phyloP scores from a whole-genome alignment of 495 filamentous ascomycete genomes.

The Sphaerosporella brunnea region DNA sequence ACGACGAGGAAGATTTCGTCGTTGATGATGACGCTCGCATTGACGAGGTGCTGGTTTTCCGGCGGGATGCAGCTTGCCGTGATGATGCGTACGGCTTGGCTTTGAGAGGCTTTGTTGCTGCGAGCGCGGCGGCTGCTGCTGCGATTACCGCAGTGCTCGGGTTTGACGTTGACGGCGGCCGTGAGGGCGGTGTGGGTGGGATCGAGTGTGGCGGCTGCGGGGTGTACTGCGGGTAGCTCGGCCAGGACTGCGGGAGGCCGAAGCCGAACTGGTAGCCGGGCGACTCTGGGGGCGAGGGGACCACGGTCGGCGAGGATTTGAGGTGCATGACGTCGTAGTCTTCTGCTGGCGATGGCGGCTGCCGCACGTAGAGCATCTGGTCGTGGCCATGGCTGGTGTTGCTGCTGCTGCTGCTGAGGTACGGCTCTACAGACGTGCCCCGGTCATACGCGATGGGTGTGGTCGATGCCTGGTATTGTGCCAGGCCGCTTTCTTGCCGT shows the following conservation, averaged over 20 bases:
- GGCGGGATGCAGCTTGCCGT: slow-evolving; percentile 13
- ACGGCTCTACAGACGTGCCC: background rate
- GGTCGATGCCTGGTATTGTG: background rate
- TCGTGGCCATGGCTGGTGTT: background rate
- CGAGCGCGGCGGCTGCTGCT: slow-evolving; percentile 16
- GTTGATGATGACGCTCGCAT: slow-evolving; percentile 17
- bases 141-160: slow-evolving; percentile 7
- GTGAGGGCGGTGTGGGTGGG: slow-evolving; percentile 16
- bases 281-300: slow-evolving; percentile 23
- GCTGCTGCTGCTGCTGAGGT: background rate
- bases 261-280: slow-evolving; percentile 17
- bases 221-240: slow-evolving; percentile 1
- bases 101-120: slow-evolving; percentile 13
- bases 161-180: slow-evolving; percentile 5
- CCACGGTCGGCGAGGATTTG: background rate
- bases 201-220: slow-evolving; percentile 11
- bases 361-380: background rate
- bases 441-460: background rate
- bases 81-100: slow-evolving; percentile 10
- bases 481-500: background rate
- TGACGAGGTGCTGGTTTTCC: slow-evolving; percentile 21
- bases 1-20: too few species aligned
- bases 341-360: background rate
- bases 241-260: slow-evolving; percentile 1
- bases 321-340: slow-evolving; percentile 11